These are phyloP conservation scores for Aspergillus novofumigatus DNA, from an alignment of 2,329 filamentous ascomycete genomes.

Conservation along the genomic window DNA sequence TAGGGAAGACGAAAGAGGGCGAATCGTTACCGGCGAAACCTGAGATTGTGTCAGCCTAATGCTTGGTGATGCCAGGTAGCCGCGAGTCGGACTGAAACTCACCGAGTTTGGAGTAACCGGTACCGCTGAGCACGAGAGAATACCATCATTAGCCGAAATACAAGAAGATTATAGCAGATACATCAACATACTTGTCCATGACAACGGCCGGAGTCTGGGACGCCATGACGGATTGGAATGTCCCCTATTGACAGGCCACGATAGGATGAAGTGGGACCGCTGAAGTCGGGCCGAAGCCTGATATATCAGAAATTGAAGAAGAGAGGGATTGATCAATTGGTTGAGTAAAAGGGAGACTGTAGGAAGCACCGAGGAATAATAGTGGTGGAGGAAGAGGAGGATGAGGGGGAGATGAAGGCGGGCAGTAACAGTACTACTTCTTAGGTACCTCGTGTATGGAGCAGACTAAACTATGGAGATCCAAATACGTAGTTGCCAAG, in stretches of 20 bases:
- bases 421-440: conserved; percentile 1
- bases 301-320: not conserved
- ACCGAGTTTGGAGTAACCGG: conserved; percentile 99
- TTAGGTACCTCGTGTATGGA: not conserved
- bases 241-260: not conserved
- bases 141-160: conserved; percentile 33
- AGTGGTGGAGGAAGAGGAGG: conserved; percentile 2
- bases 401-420: conserved; percentile 6
- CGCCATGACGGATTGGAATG: conserved; percentile 61
- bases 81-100: conserved; percentile 31
- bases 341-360: not conserved
- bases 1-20: conserved; percentile 98
- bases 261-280: not conserved
- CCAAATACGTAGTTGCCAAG: conserved; percentile 5
- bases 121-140: conserved; percentile 65
- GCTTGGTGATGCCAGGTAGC: conserved; percentile 8
- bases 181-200: conserved; percentile 95
- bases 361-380: not conserved
- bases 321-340: not conserved
- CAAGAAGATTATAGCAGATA: conserved; percentile 7
- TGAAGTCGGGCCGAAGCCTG: not conserved
- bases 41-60: conserved; percentile 44
- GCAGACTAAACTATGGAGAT: not conserved
- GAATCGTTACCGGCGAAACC: conserved; percentile 99
- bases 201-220: conserved; percentile 99